These are phyloP conservation scores for Geopyxis carbonaria DNA, from an alignment of 495 filamentous ascomycete genomes.

Conservation along the genomic window DNA sequence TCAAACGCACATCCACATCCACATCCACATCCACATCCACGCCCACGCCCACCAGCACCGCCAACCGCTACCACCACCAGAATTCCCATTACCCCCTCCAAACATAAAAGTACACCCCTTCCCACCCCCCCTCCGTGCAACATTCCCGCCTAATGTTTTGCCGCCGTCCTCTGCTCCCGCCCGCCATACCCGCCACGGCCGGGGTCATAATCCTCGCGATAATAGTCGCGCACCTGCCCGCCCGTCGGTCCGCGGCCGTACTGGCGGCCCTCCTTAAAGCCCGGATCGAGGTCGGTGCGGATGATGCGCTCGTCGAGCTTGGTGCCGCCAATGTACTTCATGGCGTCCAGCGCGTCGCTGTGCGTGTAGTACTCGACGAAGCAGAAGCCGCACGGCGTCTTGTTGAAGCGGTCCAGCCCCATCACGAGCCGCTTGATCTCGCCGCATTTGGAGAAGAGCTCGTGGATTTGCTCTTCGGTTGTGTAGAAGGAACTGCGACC, in stretches of 20 bases:
- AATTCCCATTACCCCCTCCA: neutral
- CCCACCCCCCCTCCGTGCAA: too few species aligned
- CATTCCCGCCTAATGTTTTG: conserved; percentile 5
- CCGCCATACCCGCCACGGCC: conserved; percentile 69
- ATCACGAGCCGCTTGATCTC: conserved; percentile 98
- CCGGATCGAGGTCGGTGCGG: conserved; percentile 88
- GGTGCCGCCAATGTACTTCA: conserved; percentile 98
- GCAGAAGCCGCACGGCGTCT: conserved; percentile 97
- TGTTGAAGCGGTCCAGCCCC: conserved; percentile 90
- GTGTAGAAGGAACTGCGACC: conserved; percentile 89
- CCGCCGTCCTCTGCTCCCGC: conserved; percentile 19
- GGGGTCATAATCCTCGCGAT: conserved; percentile 88
- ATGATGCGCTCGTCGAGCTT: conserved; percentile 96
- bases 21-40: neutral
- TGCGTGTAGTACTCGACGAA: conserved; percentile 99
- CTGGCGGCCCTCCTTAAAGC: conserved; percentile 88
- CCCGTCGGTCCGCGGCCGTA: conserved; percentile 83
- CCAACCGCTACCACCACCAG: neutral
- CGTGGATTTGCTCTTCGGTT: conserved; percentile 96
- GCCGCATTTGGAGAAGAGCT: conserved; percentile 90
- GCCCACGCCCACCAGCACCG: neutral
- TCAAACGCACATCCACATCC: too few species aligned
- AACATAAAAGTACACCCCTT: neutral
- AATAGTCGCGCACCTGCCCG: conserved; percentile 93
- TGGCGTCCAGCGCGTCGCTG: conserved; percentile 84